phyloP scores from a whole-genome alignment of 352 stramenopile species.

The Phytophthora idaei region DNA sequence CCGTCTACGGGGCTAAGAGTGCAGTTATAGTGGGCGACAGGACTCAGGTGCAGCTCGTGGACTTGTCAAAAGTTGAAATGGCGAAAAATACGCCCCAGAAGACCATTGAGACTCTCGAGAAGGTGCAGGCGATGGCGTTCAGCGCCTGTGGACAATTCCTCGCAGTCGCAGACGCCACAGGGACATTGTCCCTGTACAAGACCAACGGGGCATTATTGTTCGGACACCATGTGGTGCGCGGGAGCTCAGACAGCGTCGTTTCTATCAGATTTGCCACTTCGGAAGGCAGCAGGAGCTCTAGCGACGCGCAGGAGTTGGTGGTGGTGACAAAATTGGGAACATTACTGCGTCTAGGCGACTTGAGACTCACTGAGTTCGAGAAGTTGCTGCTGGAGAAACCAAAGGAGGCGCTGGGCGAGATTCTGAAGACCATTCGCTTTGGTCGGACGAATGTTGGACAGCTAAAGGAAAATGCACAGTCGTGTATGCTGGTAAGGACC shows the following conservation, averaged over 20 bases:
- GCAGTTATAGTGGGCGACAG: constrained; percentile 11
- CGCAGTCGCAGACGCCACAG: constrained; percentile 35
- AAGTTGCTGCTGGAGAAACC: constrained; percentile 20
- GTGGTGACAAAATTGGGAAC: constrained; percentile 32
- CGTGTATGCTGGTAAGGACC: constrained; percentile 27
- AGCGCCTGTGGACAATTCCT: constrained; percentile 43
- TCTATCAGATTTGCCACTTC: constrained; percentile 22
- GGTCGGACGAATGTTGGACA: constrained; percentile 16
- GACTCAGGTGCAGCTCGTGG: constrained; percentile 7
- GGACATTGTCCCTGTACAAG: constrained; percentile 39
- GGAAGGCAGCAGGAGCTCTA: constrained; percentile 4
- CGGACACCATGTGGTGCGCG: constrained; percentile 11
- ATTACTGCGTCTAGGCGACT: constrained; percentile 29
- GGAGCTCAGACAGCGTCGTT: constrained; percentile 19
- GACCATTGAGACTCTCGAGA: constrained; percentile 14
- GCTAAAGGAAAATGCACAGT: constrained; percentile 21
- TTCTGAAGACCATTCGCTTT: constrained; percentile 37
- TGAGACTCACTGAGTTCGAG: constrained; percentile 42
- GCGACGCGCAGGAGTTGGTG: constrained; percentile 33
- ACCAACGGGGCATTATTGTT: constrained; percentile 32
- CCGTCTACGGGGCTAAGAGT: constrained; percentile 14
- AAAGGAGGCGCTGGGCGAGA: constrained; percentile 23
- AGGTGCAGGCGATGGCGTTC: constrained; percentile 37
- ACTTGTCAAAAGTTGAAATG: not conserved
- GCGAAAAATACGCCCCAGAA: constrained; percentile 18